Base-by-base conservation (phyloP, 2,329 filamentous ascomycete genomes). In the Ascochyta rabiei region DNA sequence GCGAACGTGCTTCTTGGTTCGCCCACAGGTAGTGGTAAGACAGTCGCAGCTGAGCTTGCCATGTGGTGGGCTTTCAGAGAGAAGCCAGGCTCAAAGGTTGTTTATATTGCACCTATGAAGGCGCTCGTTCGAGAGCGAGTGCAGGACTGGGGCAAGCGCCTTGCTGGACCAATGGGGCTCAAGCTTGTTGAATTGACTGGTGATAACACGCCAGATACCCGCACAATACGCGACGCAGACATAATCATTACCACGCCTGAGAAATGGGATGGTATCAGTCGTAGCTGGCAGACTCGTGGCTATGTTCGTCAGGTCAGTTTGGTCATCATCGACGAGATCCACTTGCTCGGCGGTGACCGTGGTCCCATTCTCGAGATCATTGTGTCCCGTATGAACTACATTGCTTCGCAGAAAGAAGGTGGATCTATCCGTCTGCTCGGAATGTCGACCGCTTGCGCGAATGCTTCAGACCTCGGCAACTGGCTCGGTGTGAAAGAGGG, bases 41-140 rank as follows among this genome's bases (percentile, higher is more conserved):
- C 96, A 0, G 90, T 99, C 35, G 95, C 96, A 16, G 92, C 90
- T 43, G 95, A 99, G 72, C 79, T 99, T 57, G 93, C 96, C 23
- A 98, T 99, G 93, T 99, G 96, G 96, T 97, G 93, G 92, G 93
- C 95, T 2, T 98, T 99, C 77, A 87, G 93, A 13, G 93, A 97
- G 72, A 89, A 89, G 45, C 95, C 95, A 1, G 92, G 93, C 3
- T 96, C 92, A 3, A 99, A 99, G 77, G 93, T 99, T 2, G 95
- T 99, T 12, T 99, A 99, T 74, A 98, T 99, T 71, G 95, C 95
- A 2, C 96, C 96, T 0, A 99, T 99, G 96, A 99, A 99, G 76
- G 96, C 96, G 0, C 86, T 99, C 28, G 95, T 99, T 18, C 90
- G 95, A 3, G 95, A 99, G 75, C 87, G 95, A 76, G 93, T 99